Evolutionary conservation across 2,329 filamentous ascomycete genomes (phyloP).

Genomic region (Penicillium sp.): DNA sequence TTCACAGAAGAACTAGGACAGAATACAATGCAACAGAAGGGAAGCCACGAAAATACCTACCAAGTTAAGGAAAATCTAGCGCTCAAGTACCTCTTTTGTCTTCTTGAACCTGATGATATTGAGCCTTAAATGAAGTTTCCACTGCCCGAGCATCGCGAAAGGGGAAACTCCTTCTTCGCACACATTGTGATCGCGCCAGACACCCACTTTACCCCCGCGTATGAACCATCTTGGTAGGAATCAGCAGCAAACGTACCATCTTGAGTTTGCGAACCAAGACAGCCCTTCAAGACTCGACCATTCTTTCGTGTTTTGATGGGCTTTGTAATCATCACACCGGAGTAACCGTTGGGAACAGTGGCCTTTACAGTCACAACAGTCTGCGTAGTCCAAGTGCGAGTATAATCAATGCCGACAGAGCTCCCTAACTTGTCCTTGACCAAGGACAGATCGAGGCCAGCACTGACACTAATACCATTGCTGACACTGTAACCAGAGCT

Average conservation of each 20-base stretch:
- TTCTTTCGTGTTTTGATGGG: slow-evolving; percentile 7
- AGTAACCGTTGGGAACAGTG: slow-evolving; percentile 5
- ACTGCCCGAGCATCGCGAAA: slow-evolving; percentile 3
- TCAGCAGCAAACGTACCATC: slow-evolving; percentile 6
- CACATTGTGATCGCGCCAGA: slow-evolving; percentile 7
- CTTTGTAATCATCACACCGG: slow-evolving; percentile 8
- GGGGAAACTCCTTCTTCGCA: slow-evolving; percentile 6
- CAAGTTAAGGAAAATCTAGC: too few relatives aligned
- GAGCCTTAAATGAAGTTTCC: slow-evolving; percentile 10
- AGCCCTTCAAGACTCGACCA: slow-evolving; percentile 4
- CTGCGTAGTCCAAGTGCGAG: slow-evolving; percentile 7
- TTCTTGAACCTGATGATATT: too few relatives aligned
- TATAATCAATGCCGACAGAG: slow-evolving; percentile 1
- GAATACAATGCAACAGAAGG: too few relatives aligned
- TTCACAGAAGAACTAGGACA: too few relatives aligned
- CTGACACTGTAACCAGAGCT: slow-evolving; percentile 3
- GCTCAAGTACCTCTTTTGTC: too few relatives aligned
- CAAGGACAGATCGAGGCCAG: background rate
- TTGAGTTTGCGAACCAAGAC: slow-evolving; percentile 5
- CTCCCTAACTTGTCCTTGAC: slow-evolving; percentile 5
- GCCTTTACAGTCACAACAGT: slow-evolving; percentile 7
- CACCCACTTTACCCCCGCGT: slow-evolving; percentile 5
- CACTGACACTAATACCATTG: slow-evolving; percentile 1
- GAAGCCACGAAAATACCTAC: too few relatives aligned
- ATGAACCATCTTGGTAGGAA: slow-evolving; percentile 5